These are phyloP conservation scores for Lathyrus oleraceus DNA, from an alignment of 306 rosid genomes.

Conservation along the genomic window DNA sequence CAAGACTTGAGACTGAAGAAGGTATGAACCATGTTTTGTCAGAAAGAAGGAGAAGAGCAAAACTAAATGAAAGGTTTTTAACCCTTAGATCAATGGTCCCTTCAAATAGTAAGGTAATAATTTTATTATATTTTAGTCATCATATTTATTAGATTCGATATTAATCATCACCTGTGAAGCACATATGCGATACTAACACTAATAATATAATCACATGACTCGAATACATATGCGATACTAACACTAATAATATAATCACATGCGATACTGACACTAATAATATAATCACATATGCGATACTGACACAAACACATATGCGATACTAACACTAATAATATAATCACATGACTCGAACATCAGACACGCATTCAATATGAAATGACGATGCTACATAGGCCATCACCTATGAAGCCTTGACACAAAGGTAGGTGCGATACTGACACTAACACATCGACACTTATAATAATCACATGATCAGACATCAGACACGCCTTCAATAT, in stretches of 20 bases:
- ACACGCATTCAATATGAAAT: background rate
- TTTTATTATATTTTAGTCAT: background rate
- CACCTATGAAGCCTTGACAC: background rate
- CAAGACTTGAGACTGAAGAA: slow-evolving; percentile 67
- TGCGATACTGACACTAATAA: background rate
- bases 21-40: slow-evolving; percentile 64
- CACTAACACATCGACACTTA: background rate
- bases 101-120: slow-evolving; percentile 70
- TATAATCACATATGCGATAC: background rate
- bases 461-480: background rate
- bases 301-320: background rate
- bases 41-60: slow-evolving; percentile 73
- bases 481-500: background rate
- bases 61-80: slow-evolving; percentile 68
- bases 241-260: background rate
- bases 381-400: background rate
- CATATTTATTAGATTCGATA: background rate
- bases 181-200: background rate
- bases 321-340: background rate
- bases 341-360: background rate
- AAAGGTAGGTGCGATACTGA: background rate
- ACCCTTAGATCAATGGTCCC: slow-evolving; percentile 73
- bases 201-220: background rate
- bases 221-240: background rate
- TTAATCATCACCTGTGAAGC: background rate